Evolutionary conservation across 345 rosid genomes (phyloP), one percentile per base, ranked within the genome.

Genomic region (Geranium brycei): DNA sequence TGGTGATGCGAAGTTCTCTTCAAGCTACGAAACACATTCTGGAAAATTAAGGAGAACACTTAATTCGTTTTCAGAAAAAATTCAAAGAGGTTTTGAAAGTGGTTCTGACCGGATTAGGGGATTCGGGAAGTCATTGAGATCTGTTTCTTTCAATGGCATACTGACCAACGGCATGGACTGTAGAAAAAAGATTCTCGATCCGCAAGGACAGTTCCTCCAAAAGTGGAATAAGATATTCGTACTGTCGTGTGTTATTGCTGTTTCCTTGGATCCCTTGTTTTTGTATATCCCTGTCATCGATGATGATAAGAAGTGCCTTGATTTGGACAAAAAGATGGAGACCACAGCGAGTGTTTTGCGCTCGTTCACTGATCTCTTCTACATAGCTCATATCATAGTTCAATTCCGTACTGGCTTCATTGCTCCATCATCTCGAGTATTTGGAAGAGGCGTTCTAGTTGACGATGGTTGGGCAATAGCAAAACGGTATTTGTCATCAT

Each of bases 211-310:
- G 3, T 57, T 57, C 19, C 59, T 57, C 3, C 59, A 57, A 4
- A 57, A 15, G 19, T 57, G 59, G 59, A 57, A 57, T n/a, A 57
- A 57, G 59, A 57, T 57, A 57, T 57, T 57, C n/a, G 59, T 57
- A 15, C 19, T 57, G 4, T 57, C 59, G 23, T 8, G 53, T 17
- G 38, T 58, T 15, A 3, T 32, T 16, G 58, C 18, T 4, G 67
- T 64, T 58, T 64, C 61, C 6, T 4, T 31, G 51, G 69, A 60
- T 51, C 69, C 64, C 12, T 58, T 67, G 18, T 61, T 60, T 57
- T 67, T 60, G 2, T 51, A 67, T 31, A 58, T 67, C 31, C 57
- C 6, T 15, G 28, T 31, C 10, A 58, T 60, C 13, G 51, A 60
- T 19, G 31, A 60, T 3, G 51, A 28, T 4, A 8, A 17, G 15